Evolutionary conservation across 257 asterid genomes (phyloP).

Genomic region (Solanum chilense): DNA sequence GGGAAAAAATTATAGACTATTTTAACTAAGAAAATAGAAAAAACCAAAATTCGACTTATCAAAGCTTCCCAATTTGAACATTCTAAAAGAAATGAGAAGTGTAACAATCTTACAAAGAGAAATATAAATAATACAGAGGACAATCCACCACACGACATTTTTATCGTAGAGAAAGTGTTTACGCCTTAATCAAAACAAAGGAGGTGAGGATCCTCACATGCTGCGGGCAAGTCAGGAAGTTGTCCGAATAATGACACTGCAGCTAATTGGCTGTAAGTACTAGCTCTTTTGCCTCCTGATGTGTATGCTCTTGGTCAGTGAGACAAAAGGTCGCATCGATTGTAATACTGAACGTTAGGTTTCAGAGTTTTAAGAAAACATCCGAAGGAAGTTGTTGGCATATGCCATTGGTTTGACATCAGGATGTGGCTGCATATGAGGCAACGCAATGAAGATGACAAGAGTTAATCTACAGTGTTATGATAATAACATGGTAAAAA

Average conservation of each 20-base stretch:
- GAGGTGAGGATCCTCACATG: background rate
- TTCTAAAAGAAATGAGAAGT: background rate
- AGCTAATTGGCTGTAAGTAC: conserved; percentile 2
- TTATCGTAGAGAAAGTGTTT: conserved; percentile 11
- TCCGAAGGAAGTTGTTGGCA: conserved; percentile 80
- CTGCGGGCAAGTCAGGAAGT: conserved; percentile 1
- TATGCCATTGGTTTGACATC: conserved; percentile 98
- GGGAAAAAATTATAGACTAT: background rate
- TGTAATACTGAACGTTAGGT: background rate
- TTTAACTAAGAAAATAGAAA: background rate
- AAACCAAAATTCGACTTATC: background rate
- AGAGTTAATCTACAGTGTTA: background rate
- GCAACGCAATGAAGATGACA: background rate
- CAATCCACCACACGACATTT: conserved; percentile 3
- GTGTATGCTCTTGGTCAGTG: background rate
- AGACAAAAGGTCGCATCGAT: background rate
- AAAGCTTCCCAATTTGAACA: conserved; percentile 2
- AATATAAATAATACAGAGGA: background rate
- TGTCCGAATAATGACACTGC: background rate
- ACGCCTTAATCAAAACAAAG: conserved; percentile 1
- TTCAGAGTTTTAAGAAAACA: conserved; percentile 40
- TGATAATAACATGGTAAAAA: background rate
- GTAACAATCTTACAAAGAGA: background rate
- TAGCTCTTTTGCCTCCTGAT: background rate
- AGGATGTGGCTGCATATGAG: conserved; percentile 77